Base-by-base conservation (phyloP, 306 rosid species). In the Rosa persica region DNA sequence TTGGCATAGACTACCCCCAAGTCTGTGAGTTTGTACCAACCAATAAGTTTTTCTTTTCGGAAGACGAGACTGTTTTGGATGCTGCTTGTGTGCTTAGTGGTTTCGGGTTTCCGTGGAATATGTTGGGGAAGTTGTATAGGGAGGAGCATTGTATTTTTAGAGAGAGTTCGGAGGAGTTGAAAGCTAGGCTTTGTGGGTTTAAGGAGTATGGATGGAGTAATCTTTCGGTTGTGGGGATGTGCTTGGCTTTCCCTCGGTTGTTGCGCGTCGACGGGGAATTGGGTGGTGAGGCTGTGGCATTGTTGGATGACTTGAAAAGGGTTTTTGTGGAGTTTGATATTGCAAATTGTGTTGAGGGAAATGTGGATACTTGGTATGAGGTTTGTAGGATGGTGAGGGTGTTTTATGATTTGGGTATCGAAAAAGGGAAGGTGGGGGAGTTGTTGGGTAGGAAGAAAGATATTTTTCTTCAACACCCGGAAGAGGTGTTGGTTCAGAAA, bases 41-140 rank as follows among this genome's bases (percentile, higher is more conserved):
- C 5, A 76, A 87, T 34, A 93, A 90, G 83, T 91, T 90, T 76
- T 93, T 93, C 74, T 84, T 93, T 34, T 85, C 85, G 1, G 97
- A 93, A 38, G 98, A 90, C 80, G 81, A 52, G 25, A 61, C 86
- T 19, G 76, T 89, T 76, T 67, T 93, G 30, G 75, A 81, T 83
- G 86, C 88, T 25, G 92, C 98, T 70, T 81, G 78, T 86, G 89
- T 76, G 0, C 97, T 93, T 20, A 78, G 65, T 5, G 90, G 70
- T 25, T 93, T 83, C 67, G 98, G 98, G 72, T 91, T 93, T 81
- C 98, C 97, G 0, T 93, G 98, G 98, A 86, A 82, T 54, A 87
- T 20, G 83, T 79, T 93, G 70, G 98, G 98, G 60, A 67, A 73
- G 54, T 22, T 93, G 83, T 91, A 85, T 60, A 48, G 36, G 72